Base-by-base conservation (phyloP, 176 grass and related monocot genomes). In the Musa beccarii region DNA sequence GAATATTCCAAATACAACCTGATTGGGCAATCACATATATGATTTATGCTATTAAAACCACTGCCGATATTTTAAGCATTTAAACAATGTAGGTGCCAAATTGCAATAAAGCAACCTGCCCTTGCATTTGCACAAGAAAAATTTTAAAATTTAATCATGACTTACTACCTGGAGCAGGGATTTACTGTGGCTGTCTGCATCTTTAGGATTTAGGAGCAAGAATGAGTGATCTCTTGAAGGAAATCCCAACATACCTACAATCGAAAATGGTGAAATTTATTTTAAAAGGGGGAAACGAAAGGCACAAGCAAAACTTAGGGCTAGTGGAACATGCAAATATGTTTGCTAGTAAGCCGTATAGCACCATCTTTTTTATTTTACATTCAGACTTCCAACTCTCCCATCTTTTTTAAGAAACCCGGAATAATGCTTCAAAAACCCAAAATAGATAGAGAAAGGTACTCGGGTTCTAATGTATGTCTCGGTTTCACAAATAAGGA, bases 141-240 rank as follows among this genome's bases (percentile, higher is more conserved):
- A 81, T 76, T 50, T 15, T 73, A 8, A 2, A 15, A 0, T 68
- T 22, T 19, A 56, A 25, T 14, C 10, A 83, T 43, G 52, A 43
- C 79, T 17, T 1, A 74, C 80, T 86, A 96, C 89, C 89, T 92
- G 79, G 75, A 92, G 85, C 53, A 96, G 69, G 8, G 65, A 83
- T 74, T 90, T 90, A 24, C 21, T 88, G 17, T 56, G 75, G 70
- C 77, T 83, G 67, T 90, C 87, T 0, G 84, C 59, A 2, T 96
- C 85, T 54, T 78, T 85, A 43, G 87, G 85, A 53, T 88, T 85
- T 79, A 96, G 79, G 22, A 96, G 85, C 66, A 78, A 66, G 75
- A 96, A 90, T 54, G 70, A 65, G 26, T 62, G 53, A 3, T 76
- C 79, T 13, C 76, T 69, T 22, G 65, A 72, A 81, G 49, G 49